Percentiles rank a stretch among this genome's conserved stretches.
Conservation (phyloP, 2,329 filamentous ascomycete genomes). For the Chrysoporthe austroafricana region DNA sequence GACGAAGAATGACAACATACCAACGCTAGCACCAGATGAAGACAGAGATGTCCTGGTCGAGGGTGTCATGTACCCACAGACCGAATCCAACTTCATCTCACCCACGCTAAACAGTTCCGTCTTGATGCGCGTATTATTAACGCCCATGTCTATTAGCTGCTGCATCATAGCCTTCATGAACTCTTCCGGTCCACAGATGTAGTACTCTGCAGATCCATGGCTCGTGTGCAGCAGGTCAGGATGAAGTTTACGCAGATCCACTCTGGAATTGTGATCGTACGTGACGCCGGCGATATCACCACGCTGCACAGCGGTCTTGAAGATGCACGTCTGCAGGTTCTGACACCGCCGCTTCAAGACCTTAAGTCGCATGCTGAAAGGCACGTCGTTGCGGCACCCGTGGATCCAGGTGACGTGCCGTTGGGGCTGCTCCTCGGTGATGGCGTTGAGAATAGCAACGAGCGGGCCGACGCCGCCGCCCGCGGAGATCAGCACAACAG, state of each 20-base stretch:
- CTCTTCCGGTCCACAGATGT: conserved; percentile 51
- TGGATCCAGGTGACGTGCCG: conserved; percentile 60
- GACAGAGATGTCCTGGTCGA: conserved; percentile 24
- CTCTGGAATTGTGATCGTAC: conserved; percentile 44
- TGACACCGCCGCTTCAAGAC: conserved; percentile 40
- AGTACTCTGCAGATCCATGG: conserved; percentile 49
- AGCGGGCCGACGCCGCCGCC: conserved; percentile 61
- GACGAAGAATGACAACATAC: conserved; percentile 6
- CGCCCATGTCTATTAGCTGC: conserved; percentile 42
- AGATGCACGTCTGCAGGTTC: conserved; percentile 44
- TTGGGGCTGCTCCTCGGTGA: conserved; percentile 45
- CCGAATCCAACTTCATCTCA: conserved; percentile 35
- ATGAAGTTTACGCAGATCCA: conserved; percentile 47
- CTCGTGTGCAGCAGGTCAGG: conserved; percentile 46
- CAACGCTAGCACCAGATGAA: conserved; percentile 25
- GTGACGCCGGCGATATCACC: conserved; percentile 45
- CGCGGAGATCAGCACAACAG: conserved; percentile 60
- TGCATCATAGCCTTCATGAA: conserved; percentile 51
- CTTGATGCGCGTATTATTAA: conserved; percentile 41
- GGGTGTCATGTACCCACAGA: conserved; percentile 18
- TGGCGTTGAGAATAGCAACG: conserved; percentile 58
- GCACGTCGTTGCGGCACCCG: conserved; percentile 51
- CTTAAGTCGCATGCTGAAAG: conserved; percentile 55
- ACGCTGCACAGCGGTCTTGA: conserved; percentile 49
- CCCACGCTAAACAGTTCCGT: conserved; percentile 47